Conservation (phyloP, 1,284 basidiomycete species). For the Heterobasidion irregulare region DNA sequence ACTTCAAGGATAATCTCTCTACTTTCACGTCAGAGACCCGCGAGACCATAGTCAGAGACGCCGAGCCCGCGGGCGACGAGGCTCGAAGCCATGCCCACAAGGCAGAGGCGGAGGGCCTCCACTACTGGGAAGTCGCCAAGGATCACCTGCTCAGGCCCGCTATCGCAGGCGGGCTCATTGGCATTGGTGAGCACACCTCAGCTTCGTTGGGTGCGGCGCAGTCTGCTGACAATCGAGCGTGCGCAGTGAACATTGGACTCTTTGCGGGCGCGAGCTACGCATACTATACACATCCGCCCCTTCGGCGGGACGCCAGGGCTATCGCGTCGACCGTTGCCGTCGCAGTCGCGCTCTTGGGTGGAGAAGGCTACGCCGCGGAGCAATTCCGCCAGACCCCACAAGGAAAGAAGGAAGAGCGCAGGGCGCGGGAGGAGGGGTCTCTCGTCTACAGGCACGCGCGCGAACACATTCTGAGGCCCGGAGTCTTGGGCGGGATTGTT, state of each 20-base stretch:
- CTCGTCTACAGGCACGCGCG: conserved; percentile 48
- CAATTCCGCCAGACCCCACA: conserved; percentile 52
- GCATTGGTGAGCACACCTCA: conserved; percentile 43
- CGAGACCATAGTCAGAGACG: conserved; percentile 10
- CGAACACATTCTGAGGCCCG: conserved; percentile 59
- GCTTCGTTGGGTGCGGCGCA: background rate
- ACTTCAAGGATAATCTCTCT: conserved; percentile 40
- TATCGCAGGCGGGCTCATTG: conserved; percentile 67
- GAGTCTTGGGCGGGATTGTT: conserved; percentile 61
- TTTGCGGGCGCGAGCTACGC: conserved; percentile 54
- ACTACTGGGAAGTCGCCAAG: conserved; percentile 51
- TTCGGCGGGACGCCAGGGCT: conserved; percentile 50
- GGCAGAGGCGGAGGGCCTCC: conserved; percentile 46
- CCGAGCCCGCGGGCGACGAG: conserved; percentile 9
- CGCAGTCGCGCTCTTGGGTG: conserved; percentile 46
- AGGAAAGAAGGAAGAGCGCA: conserved; percentile 48
- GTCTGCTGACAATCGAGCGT: background rate
- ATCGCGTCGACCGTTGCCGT: conserved; percentile 48
- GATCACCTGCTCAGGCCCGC: conserved; percentile 58
- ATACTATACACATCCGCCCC: conserved; percentile 58
- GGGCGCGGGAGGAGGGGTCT: conserved; percentile 56
- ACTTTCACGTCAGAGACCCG: conserved; percentile 28
- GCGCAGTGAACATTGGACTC: conserved; percentile 65
- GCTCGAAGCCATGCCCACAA: conserved; percentile 21
- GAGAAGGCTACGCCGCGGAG: conserved; percentile 60